These are phyloP conservation scores for Talaromyces sp. DNA, from an alignment of 2,329 filamentous ascomycete genomes.

Conservation along the genomic window DNA sequence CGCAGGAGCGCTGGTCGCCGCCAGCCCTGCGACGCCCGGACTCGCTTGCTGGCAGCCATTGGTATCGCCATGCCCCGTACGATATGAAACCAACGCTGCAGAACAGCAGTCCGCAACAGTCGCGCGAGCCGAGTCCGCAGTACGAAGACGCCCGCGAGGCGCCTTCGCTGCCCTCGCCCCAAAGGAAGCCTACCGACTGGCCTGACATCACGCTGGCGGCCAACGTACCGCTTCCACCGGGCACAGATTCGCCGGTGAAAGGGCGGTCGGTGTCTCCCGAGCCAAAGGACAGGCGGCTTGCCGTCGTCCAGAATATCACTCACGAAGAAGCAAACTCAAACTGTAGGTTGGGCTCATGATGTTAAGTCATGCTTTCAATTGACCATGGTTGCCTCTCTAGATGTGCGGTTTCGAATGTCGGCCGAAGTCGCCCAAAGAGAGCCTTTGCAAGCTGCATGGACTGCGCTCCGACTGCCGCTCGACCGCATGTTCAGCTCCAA, in stretches of 20 bases:
- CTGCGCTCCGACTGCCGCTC: slow-evolving; percentile 48
- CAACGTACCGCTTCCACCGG: slow-evolving; percentile 54
- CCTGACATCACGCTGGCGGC: slow-evolving; percentile 49
- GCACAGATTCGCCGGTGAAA: slow-evolving; percentile 54
- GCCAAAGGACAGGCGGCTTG: slow-evolving; percentile 16
- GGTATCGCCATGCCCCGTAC: slow-evolving; percentile 51
- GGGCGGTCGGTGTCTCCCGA: slow-evolving; percentile 53
- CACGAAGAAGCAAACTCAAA: slow-evolving; percentile 11
- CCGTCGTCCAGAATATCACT: not conserved
- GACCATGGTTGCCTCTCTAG: slow-evolving; percentile 3
- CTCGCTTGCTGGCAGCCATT: slow-evolving; percentile 52
- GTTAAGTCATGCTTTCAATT: not conserved
- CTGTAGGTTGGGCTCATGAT: slow-evolving; percentile 6
- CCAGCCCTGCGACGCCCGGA: slow-evolving; percentile 55
- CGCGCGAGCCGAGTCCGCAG: slow-evolving; percentile 56
- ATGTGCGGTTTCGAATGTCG: slow-evolving; percentile 73
- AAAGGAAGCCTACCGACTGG: slow-evolving; percentile 31
- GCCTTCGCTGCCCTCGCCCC: slow-evolving; percentile 24
- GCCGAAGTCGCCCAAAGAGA: slow-evolving; percentile 86
- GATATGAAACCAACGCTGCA: slow-evolving; percentile 37
- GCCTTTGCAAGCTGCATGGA: slow-evolving; percentile 70
- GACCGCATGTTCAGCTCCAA: slow-evolving; percentile 58
- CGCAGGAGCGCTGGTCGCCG: slow-evolving; percentile 58
- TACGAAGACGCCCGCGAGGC: slow-evolving; percentile 54
- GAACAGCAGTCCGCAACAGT: slow-evolving; percentile 45